Evolutionary conservation across 1,139 yeast genomes (phyloP), one percentile per base, ranked within the genome.

Genomic region (Geotrichum cucujoidarum): DNA sequence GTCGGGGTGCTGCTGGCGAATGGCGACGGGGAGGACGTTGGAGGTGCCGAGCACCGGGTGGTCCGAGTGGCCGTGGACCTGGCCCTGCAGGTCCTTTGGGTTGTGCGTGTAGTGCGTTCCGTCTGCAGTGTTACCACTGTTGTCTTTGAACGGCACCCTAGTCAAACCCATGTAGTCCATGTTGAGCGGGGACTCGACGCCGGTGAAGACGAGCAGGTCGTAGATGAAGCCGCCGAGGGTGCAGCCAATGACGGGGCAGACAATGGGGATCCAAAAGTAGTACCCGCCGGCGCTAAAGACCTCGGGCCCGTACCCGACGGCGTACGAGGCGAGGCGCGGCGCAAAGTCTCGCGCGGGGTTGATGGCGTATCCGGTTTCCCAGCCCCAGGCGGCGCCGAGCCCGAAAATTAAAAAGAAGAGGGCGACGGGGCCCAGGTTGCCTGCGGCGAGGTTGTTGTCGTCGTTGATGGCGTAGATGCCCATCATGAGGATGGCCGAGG

Each of bases 341-440:
- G 75, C 77, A 47, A 74, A 66, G 60, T 75, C 80, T 64, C 80
- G 72, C 22, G 79, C 79, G 53, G 72, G 63, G 61, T 75, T 75
- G 55, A 75, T 62, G 40, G 78, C 78, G 56, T 74, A 73, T 33
- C 78, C 78, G 18, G 79, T 75, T 59, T 73, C 75, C 62, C 67
- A 73, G 41, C 77, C 75, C 50, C 71, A 65, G 16, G 73, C 60
- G 14, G 75, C 68, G 57, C 76, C 77, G 43, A 74, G 59, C 41
- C 69, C 68, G 50, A 64, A 70, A 50, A 74, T 71, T 47, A 73
- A 59, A 43, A 74, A 57, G 56, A 72, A 71, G 32, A 74, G 57
- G 59, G 71, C 67, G 44, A 74, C 55, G 27, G 78, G 77, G 60
- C 72, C 74, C 47, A 71, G 56, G 48, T 67, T 67, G 13, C 74